These are phyloP conservation scores for Oenanthe sinensis DNA, from an alignment of 129 eudicot genomes.

Conservation along the genomic window DNA sequence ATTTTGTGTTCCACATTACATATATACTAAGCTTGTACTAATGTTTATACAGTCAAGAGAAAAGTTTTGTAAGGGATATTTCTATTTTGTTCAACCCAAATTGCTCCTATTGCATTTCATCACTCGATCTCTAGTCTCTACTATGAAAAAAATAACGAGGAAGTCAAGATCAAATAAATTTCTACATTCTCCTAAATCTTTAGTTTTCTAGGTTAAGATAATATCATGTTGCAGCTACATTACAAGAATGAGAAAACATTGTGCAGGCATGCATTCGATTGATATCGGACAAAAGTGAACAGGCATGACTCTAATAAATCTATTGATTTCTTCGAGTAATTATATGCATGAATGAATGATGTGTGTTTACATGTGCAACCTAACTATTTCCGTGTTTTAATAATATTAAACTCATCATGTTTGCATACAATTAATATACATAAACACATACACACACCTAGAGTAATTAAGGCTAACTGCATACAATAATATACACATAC, in stretches of 20 bases:
- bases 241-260: not conserved
- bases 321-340: not conserved
- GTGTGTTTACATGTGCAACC: conserved; percentile 1
- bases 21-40: not conserved
- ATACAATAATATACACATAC: not conserved
- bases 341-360: not conserved
- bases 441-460: not conserved
- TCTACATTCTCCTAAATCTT: not conserved
- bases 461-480: not conserved
- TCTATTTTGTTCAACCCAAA: not conserved
- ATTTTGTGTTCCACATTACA: not conserved
- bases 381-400: not conserved
- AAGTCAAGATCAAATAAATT: not conserved
- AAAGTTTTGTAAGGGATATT: not conserved
- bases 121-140: not conserved
- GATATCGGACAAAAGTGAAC: too few species aligned
- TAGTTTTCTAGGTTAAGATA: not conserved
- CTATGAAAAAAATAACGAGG: not conserved
- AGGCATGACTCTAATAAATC: not conserved
- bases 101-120: not conserved
- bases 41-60: not conserved
- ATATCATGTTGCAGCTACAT: not conserved
- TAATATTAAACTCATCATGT: not conserved
- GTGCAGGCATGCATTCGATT: not conserved
- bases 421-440: not conserved